These are phyloP conservation scores for Phylloboletellus chloephorus DNA, from an alignment of 1,284 basidiomycete species.

Conservation along the genomic window DNA sequence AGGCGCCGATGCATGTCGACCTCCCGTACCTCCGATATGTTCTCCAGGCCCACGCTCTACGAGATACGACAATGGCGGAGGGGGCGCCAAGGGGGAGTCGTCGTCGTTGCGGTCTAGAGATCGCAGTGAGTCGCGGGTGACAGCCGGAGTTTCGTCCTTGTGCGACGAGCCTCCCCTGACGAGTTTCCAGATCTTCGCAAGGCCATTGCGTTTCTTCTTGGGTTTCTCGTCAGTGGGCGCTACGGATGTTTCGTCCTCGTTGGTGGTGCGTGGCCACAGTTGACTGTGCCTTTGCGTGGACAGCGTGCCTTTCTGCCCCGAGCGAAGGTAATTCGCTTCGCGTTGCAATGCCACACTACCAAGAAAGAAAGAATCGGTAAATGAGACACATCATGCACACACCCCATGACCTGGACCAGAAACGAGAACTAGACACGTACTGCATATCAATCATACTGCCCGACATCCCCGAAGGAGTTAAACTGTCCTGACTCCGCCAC, in stretches of 20 bases:
- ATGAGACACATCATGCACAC: conserved; percentile 7
- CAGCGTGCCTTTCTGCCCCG: conserved; percentile 37
- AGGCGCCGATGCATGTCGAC: conserved; percentile 61
- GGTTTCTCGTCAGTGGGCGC: conserved; percentile 33
- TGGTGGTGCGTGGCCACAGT: conserved; percentile 45
- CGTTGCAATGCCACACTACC: conserved; percentile 68
- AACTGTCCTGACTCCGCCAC: conserved; percentile 72
- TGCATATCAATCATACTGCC: conserved; percentile 93
- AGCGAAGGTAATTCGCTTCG: conserved; percentile 44
- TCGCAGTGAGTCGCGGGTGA: conserved; percentile 26
- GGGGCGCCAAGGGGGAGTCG: conserved; percentile 72
- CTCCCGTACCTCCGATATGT: conserved; percentile 32
- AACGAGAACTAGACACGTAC: conserved; percentile 46
- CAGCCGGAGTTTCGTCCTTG: conserved; percentile 24
- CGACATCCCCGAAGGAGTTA: conserved; percentile 71
- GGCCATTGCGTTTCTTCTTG: conserved; percentile 73
- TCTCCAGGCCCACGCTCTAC: conserved; percentile 61
- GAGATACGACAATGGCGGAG: conserved; percentile 80
- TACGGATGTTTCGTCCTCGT: conserved; percentile 27
- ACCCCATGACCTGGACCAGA: conserved; percentile 1
- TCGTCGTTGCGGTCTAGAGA: conserved; percentile 51
- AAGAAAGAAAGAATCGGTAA: conserved; percentile 8
- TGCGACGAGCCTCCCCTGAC: conserved; percentile 57
- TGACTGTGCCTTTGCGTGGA: conserved; percentile 50
- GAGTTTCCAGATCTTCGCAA: conserved; percentile 80